phyloP scores from a whole-genome alignment of 148 eudicot genomes.

The Rhododendron molle region DNA sequence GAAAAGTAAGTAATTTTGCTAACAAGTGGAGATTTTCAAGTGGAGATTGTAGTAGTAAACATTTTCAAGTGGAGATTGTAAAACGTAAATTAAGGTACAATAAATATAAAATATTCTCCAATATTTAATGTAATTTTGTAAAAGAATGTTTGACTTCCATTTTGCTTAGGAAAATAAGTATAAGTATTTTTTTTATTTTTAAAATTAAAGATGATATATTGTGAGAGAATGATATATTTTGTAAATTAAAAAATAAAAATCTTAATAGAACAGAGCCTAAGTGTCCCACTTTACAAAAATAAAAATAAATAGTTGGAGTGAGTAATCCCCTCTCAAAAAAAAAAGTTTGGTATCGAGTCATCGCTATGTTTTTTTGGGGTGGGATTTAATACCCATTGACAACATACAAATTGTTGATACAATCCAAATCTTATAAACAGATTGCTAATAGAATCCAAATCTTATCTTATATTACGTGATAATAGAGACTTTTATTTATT shows the following conservation, averaged over 20 bases:
- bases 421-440: background rate
- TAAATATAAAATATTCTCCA: background rate
- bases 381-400: too few species aligned
- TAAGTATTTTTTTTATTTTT: too few species aligned
- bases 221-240: too few species aligned
- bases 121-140: too few species aligned
- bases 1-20: background rate
- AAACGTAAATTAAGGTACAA: too few species aligned
- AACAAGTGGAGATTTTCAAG: background rate
- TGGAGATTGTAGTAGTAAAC: too few species aligned
- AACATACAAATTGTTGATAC: background rate
- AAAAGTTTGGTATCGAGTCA: background rate
- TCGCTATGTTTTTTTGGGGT: too few species aligned
- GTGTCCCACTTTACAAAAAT: too few species aligned
- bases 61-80: background rate
- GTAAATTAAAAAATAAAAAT: too few species aligned
- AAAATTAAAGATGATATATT: too few species aligned
- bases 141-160: background rate
- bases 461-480: background rate
- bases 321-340: background rate
- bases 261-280: too few species aligned
- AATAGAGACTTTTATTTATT: background rate
- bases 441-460: background rate
- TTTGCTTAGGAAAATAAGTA: too few species aligned
- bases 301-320: background rate